phyloP scores from a whole-genome alignment of 2,329 filamentous ascomycete species.

The Pezicula neosporulosa region DNA sequence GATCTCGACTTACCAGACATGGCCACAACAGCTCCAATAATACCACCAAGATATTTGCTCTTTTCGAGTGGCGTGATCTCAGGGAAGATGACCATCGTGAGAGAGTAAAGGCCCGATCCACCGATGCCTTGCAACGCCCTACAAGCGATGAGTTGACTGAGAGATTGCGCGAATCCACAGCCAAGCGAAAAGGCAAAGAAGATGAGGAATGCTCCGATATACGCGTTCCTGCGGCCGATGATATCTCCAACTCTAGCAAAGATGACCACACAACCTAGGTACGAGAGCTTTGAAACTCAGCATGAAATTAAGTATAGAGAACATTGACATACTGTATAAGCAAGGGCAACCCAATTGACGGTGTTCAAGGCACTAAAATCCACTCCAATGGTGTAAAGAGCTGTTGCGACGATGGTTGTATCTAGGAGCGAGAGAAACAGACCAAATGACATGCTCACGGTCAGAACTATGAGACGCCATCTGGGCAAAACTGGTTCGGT shows the following conservation, averaged over 20 bases:
- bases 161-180: conserved; percentile 42
- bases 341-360: conserved; percentile 52
- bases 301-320: not conserved
- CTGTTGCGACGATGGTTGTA: conserved; percentile 57
- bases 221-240: conserved; percentile 48
- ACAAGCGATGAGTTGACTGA: conserved; percentile 34
- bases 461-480: conserved; percentile 10
- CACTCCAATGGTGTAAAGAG: conserved; percentile 48
- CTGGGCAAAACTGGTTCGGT: conserved; percentile 3
- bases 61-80: conserved; percentile 42
- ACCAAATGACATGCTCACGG: conserved; percentile 42
- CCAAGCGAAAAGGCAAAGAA: conserved; percentile 54
- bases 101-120: conserved; percentile 32
- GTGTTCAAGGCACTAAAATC: conserved; percentile 43
- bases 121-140: conserved; percentile 24
- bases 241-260: conserved; percentile 51
- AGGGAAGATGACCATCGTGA: conserved; percentile 30
- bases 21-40: conserved; percentile 40
- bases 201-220: conserved; percentile 44
- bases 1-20: too few relatives aligned
- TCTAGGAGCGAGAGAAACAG: conserved; percentile 60
- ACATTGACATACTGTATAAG: conserved; percentile 38
- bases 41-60: conserved; percentile 39
- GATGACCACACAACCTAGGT: conserved; percentile 52
- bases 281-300: conserved; percentile 18